Conservation (phyloP, 2,329 filamentous ascomycete genomes). For the Epichloe coenophiala region DNA sequence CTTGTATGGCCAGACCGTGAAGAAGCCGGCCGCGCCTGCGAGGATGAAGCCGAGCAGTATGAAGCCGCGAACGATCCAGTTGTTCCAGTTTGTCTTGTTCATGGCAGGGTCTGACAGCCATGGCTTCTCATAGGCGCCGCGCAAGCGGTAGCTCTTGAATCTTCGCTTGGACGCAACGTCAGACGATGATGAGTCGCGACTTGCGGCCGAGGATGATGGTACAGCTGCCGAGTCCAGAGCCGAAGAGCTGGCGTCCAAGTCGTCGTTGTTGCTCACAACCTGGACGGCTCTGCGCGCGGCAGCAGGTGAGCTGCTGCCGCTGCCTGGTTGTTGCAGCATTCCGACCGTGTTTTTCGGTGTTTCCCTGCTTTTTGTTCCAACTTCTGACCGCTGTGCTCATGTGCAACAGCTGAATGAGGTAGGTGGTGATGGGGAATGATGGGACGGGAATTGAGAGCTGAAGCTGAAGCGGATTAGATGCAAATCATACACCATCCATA, state of each 20-base stretch:
- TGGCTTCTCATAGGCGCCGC: constrained; percentile 23
- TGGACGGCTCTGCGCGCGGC: not conserved
- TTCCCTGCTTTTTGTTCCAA: no score
- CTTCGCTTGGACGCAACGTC: constrained; percentile 5
- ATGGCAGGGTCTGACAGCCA: constrained; percentile 22
- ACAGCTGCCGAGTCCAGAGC: not conserved
- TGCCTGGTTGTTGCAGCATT: not conserved
- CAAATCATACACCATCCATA: not conserved
- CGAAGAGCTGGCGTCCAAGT: not conserved
- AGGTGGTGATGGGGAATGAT: not conserved
- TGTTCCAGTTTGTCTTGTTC: constrained; percentile 21
- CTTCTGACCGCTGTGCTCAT: no score
- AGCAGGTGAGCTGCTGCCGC: not conserved
- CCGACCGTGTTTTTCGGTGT: not conserved
- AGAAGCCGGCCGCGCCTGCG: constrained; percentile 20
- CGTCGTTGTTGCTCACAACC: not conserved
- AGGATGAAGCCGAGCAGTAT: constrained; percentile 20
- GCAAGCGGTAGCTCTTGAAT: constrained; percentile 23
- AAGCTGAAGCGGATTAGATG: not conserved
- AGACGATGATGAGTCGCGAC: not conserved
- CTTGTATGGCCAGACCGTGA: constrained; percentile 15
- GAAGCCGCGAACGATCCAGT: constrained; percentile 19
- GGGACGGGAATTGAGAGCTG: not conserved
- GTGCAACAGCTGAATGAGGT: no score
- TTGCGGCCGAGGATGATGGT: not conserved